A percentile compares a stretch with the other conserved stretches of the same genome.
These are phyloP conservation scores for Oenanthe javanica DNA, from an alignment of 140 eudicot genomes.

Conservation along the genomic window DNA sequence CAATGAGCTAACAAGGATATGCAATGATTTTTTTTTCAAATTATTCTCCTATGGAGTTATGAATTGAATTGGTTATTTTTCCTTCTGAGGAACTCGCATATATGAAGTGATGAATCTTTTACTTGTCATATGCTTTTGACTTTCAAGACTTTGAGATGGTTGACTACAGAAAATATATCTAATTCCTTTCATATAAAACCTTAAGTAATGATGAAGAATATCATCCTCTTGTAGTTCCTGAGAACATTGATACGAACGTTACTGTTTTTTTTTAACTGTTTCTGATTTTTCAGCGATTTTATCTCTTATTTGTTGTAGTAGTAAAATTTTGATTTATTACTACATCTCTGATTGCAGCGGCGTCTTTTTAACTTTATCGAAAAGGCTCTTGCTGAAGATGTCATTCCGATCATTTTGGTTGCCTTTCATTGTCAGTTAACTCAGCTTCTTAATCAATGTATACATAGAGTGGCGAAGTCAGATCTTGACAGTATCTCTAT, in stretches of 20 bases:
- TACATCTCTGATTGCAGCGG: slow-evolving; percentile 28
- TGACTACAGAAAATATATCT: neutral
- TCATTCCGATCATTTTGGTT: slow-evolving; percentile 40
- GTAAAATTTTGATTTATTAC: neutral
- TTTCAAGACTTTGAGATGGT: neutral
- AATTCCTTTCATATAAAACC: neutral
- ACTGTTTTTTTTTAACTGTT: neutral
- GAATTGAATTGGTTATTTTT: neutral
- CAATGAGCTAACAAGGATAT: neutral
- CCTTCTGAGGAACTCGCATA: neutral
- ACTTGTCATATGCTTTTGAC: neutral
- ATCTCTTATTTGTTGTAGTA: neutral
- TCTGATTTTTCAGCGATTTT: neutral
- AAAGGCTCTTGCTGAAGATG: slow-evolving; percentile 51
- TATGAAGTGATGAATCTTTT: neutral
- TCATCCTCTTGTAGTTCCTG: neutral
- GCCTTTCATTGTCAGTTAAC: slow-evolving; percentile 46
- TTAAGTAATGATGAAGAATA: neutral
- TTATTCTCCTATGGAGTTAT: neutral
- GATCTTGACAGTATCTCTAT: slow-evolving; percentile 42
- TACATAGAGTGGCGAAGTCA: slow-evolving; percentile 45
- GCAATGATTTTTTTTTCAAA: too few species aligned
- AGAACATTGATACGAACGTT: neutral
- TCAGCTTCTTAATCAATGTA: slow-evolving; percentile 39
- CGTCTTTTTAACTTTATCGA: slow-evolving; percentile 54